These are phyloP conservation scores for Vararia minispora DNA, from an alignment of 768 basidiomycete genomes.

Conservation along the genomic window DNA sequence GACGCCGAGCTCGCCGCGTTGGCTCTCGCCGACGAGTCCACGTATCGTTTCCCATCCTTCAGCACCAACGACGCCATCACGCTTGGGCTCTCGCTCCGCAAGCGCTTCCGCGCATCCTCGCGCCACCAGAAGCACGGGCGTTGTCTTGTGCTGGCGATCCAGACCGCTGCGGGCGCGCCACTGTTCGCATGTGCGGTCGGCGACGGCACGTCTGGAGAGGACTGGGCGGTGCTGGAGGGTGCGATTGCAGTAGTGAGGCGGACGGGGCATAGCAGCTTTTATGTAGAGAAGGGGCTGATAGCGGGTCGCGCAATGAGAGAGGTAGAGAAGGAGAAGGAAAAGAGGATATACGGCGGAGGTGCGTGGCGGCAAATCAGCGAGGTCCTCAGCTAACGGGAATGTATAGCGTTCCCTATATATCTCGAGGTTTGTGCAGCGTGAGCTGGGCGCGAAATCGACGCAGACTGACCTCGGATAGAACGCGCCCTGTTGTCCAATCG, in stretches of 20 bases:
- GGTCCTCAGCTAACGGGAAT: constrained; percentile 3
- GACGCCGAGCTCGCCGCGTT: constrained; percentile 68
- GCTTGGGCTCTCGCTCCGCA: constrained; percentile 66
- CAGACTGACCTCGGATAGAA: constrained; percentile 35
- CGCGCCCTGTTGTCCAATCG: constrained; percentile 76
- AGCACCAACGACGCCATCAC: constrained; percentile 72
- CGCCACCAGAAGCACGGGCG: constrained; percentile 60
- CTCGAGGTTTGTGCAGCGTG: constrained; percentile 41
- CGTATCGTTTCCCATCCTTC: constrained; percentile 63
- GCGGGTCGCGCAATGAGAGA: no score
- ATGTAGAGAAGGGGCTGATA: constrained; percentile 79
- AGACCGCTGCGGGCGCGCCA: constrained; percentile 67
- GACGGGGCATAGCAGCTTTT: constrained; percentile 77
- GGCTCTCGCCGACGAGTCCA: constrained; percentile 57
- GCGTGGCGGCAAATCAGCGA: constrained; percentile 19
- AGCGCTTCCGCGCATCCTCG: constrained; percentile 66
- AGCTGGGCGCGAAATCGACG: background rate
- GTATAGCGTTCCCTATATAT: constrained; percentile 78
- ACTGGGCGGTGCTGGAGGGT: constrained; percentile 67
- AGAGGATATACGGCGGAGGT: constrained; percentile 72
- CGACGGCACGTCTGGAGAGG: constrained; percentile 75
- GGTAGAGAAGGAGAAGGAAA: constrained; percentile 78
- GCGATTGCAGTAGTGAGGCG: constrained; percentile 72
- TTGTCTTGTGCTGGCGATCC: constrained; percentile 72
- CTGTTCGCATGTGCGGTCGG: constrained; percentile 80